Percentiles rank a stretch among this genome's conserved stretches.
These are phyloP conservation scores for Scleroderma bovista DNA, from an alignment of 768 basidiomycete genomes.

Conservation along the genomic window DNA sequence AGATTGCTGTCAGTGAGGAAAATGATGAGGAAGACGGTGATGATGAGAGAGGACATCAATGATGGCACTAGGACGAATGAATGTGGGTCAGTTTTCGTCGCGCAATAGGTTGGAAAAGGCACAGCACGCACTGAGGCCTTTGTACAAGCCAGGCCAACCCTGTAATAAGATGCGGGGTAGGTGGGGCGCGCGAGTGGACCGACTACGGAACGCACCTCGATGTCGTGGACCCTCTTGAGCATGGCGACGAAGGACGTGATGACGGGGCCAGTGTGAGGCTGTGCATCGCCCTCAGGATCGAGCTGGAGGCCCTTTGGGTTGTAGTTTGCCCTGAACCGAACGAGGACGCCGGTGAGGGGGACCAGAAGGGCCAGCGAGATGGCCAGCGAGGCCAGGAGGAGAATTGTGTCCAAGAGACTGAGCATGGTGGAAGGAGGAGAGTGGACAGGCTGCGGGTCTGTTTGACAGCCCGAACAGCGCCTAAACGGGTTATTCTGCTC, in stretches of 20 bases:
- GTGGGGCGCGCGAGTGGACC: not conserved
- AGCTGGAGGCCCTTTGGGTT: slow-evolving; percentile 81
- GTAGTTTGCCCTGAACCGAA: slow-evolving; percentile 79
- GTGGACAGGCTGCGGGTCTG: not conserved
- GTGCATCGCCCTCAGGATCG: slow-evolving; percentile 70
- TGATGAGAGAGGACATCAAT: slow-evolving; percentile 42
- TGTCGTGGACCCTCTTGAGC: slow-evolving; percentile 59
- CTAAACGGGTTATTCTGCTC: slow-evolving; percentile 16
- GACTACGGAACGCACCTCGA: slow-evolving; percentile 51
- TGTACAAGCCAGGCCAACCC: slow-evolving; percentile 75
- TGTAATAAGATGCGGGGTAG: slow-evolving; percentile 21
- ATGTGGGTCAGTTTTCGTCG: slow-evolving; percentile 33
- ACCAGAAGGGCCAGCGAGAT: slow-evolving; percentile 55
- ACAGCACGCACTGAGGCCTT: slow-evolving; percentile 55
- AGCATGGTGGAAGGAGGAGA: slow-evolving; percentile 24
- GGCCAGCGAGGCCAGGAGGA: slow-evolving; percentile 40
- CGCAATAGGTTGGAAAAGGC: not conserved
- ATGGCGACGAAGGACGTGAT: slow-evolving; percentile 72
- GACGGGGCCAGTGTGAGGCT: slow-evolving; percentile 74
- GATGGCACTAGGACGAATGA: slow-evolving; percentile 40
- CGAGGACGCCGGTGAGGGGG: slow-evolving; percentile 61
- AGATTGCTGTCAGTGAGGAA: slow-evolving; percentile 54
- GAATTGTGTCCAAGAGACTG: slow-evolving; percentile 33
- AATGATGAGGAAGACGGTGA: slow-evolving; percentile 53
- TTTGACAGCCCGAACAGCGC: slow-evolving; percentile 10